Conservation (phyloP, 2,329 filamentous ascomycete species). For the Ascochyta koolunga region DNA sequence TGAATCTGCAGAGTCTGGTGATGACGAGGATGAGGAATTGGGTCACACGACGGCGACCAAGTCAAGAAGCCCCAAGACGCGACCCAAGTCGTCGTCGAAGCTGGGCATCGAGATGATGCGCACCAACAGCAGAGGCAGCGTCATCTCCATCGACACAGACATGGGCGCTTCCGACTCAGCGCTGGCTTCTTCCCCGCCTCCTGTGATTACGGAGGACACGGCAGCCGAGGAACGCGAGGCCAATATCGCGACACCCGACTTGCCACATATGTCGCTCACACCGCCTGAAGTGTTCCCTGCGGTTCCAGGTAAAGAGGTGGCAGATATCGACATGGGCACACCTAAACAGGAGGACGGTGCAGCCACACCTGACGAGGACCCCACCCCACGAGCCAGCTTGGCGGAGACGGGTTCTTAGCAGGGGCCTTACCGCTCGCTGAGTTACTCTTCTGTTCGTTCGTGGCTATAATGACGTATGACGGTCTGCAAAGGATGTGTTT, state of each 20-base stretch:
- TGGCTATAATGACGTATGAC: constrained; percentile 1
- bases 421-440: neutral
- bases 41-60: constrained; percentile 55
- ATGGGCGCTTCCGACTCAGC: constrained; percentile 42
- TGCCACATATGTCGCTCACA: constrained; percentile 50
- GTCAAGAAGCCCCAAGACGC: constrained; percentile 56
- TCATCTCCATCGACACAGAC: constrained; percentile 56
- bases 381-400: constrained; percentile 47
- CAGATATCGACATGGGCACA: constrained; percentile 50
- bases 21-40: constrained; percentile 93
- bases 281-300: constrained; percentile 59
- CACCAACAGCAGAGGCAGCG: constrained; percentile 90
- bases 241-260: constrained; percentile 29
- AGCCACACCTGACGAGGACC: constrained; percentile 49
- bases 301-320: constrained; percentile 50
- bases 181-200: constrained; percentile 47
- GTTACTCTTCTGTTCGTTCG: constrained; percentile 1
- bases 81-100: constrained; percentile 68
- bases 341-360: constrained; percentile 42
- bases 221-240: constrained; percentile 42
- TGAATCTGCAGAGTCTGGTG: constrained; percentile 84
- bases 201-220: constrained; percentile 50
- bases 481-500: no score
- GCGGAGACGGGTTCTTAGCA: constrained; percentile 2
- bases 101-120: constrained; percentile 98